Percentiles rank a stretch among this genome's conserved stretches.
Conservation (phyloP, 176 grass and related monocot genomes). For the Eragrostis curvula region DNA sequence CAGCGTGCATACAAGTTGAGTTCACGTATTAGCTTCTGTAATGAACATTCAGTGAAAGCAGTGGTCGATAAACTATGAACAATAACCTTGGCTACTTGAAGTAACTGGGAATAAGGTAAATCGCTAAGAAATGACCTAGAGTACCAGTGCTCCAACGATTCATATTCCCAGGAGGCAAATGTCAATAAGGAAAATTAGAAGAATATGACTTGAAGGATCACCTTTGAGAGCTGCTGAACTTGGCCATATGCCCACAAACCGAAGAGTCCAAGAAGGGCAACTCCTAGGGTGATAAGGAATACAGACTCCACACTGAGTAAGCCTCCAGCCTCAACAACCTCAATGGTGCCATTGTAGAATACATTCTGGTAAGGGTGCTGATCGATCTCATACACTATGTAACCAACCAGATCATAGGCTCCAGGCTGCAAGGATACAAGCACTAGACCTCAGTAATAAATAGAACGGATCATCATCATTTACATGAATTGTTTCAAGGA, state of each 20-base stretch:
- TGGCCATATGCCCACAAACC: conserved; percentile 94
- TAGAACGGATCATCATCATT: conserved; percentile 11
- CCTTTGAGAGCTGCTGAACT: conserved; percentile 93
- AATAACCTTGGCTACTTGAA: not conserved
- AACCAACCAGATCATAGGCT: conserved; percentile 90
- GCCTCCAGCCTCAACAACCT: conserved; percentile 88
- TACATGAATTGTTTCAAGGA: conserved; percentile 28
- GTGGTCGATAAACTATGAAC: not conserved
- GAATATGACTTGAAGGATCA: not conserved
- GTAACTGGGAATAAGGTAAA: not conserved
- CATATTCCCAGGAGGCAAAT: not conserved
- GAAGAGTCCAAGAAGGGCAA: conserved; percentile 71
- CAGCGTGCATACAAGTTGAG: not conserved
- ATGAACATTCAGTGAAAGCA: not conserved
- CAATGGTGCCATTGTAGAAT: conserved; percentile 94
- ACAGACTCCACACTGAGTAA: conserved; percentile 94
- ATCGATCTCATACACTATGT: conserved; percentile 94
- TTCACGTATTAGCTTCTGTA: not conserved
- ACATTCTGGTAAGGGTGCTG: conserved; percentile 81
- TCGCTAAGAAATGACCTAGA: not conserved
- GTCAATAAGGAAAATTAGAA: not conserved
- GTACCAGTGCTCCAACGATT: not conserved
- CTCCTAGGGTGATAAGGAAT: conserved; percentile 90
- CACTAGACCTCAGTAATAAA: conserved; percentile 33
- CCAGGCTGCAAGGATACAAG: conserved; percentile 70